A percentile compares a stretch with the other conserved stretches of the same genome.
Evolutionary conservation across 208 protist genomes (phyloP).

Genomic region (Wallacemonas sp.): DNA sequence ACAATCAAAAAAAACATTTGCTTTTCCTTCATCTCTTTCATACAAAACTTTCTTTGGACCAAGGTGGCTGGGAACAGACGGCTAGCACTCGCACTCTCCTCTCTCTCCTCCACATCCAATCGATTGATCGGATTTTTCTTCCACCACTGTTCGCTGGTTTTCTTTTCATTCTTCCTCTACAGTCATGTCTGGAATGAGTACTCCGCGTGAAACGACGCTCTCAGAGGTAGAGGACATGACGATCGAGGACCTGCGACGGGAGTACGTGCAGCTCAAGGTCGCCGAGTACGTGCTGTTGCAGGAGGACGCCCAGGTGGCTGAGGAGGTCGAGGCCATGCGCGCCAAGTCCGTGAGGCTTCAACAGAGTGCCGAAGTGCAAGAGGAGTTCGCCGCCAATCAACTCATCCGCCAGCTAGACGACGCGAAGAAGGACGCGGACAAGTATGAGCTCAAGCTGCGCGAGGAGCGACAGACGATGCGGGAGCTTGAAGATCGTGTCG

Average conservation of each 20-base stretch:
- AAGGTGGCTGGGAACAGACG: too few species aligned
- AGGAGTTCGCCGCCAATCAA: constrained; percentile 77
- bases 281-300: constrained; percentile 33
- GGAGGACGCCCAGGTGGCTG: constrained; percentile 42
- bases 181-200: constrained; percentile 17
- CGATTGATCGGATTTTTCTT: too few species aligned
- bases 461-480: constrained; percentile 54
- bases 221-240: constrained; percentile 51
- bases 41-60: too few species aligned
- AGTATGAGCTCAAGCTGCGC: constrained; percentile 41
- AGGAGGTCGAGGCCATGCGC: constrained; percentile 57
- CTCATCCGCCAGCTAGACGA: constrained; percentile 71
- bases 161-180: not conserved
- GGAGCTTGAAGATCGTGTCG: constrained; percentile 19
- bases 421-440: constrained; percentile 53
- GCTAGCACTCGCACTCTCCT: too few species aligned
- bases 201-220: constrained; percentile 20
- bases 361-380: constrained; percentile 73
- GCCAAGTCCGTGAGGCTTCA: constrained; percentile 71
- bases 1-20: too few species aligned
- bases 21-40: too few species aligned
- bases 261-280: constrained; percentile 58
- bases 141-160: not conserved
- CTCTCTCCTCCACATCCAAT: too few species aligned
- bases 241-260: constrained; percentile 47